Evolutionary conservation across 139 green algal genomes (phyloP).

Genomic region (Trebouxia sp.): DNA sequence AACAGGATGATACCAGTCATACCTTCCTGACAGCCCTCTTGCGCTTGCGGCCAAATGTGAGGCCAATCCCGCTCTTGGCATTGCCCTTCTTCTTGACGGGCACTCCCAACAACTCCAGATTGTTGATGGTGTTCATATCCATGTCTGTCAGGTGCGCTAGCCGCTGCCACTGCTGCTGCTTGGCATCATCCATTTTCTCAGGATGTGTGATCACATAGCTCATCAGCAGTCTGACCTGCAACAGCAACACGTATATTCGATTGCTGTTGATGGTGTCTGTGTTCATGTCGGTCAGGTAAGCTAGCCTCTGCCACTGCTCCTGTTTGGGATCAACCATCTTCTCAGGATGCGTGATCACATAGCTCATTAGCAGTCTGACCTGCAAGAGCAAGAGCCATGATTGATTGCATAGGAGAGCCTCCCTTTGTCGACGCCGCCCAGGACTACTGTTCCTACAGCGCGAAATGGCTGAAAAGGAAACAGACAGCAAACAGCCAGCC

Average conservation of each 20-base stretch:
- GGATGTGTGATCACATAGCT: slow-evolving; percentile 93
- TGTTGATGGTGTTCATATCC: slow-evolving; percentile 83
- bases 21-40: slow-evolving; percentile 53
- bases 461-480: too few species aligned
- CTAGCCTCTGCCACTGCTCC: slow-evolving; percentile 80
- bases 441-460: too few species aligned
- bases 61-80: slow-evolving; percentile 43
- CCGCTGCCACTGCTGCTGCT: slow-evolving; percentile 78
- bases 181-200: slow-evolving; percentile 87
- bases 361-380: slow-evolving; percentile 92
- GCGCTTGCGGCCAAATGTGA: slow-evolving; percentile 55
- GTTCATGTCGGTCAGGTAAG: slow-evolving; percentile 65
- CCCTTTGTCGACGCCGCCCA: too few species aligned
- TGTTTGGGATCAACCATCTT: slow-evolving; percentile 85
- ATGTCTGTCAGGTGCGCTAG: slow-evolving; percentile 61
- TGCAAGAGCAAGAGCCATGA: too few species aligned
- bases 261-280: slow-evolving; percentile 57
- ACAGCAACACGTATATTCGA: background rate
- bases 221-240: slow-evolving; percentile 87
- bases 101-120: slow-evolving; percentile 92
- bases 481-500: too few species aligned
- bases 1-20: too few species aligned
- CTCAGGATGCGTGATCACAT: slow-evolving; percentile 90
- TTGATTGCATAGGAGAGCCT: too few species aligned
- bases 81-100: slow-evolving; percentile 71